Evolutionary conservation across 176 grass and related monocot species (phyloP).

Genomic region (Rhipidocladum racemiflorum): DNA sequence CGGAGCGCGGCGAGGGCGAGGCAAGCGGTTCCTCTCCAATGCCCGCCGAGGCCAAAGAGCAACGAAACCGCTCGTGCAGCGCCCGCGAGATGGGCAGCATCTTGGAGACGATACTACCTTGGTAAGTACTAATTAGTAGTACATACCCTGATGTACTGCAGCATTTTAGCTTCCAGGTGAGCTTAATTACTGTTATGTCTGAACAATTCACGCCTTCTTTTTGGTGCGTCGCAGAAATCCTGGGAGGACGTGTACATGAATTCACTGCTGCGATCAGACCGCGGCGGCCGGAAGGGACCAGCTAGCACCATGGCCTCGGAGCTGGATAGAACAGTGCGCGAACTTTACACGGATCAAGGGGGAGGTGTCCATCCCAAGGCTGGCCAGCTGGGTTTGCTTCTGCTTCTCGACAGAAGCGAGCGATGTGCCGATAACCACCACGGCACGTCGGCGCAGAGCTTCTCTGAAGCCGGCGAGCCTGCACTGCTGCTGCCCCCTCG

Average conservation of each 20-base stretch:
- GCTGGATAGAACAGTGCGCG: conserved; percentile 37
- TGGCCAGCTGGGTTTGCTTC: conserved; percentile 36
- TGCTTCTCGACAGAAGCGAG: conserved; percentile 38
- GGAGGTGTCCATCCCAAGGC: conserved; percentile 19
- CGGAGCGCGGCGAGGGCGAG: not conserved
- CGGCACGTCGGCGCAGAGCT: not conserved
- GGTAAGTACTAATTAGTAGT: no score
- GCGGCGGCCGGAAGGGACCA: not conserved
- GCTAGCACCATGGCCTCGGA: conserved; percentile 30
- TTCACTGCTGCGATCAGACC: conserved; percentile 28
- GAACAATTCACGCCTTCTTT: not conserved
- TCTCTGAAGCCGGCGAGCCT: not conserved
- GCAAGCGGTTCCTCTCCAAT: not conserved
- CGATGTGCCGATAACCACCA: not conserved
- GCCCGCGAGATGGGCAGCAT: conserved; percentile 15
- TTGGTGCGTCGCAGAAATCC: conserved; percentile 41
- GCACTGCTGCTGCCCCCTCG: not conserved
- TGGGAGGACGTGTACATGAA: conserved; percentile 71
- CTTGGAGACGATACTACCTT: conserved; percentile 20
- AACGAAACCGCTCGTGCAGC: conserved; percentile 22
- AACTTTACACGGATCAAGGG: conserved; percentile 10
- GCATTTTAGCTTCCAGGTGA: not conserved
- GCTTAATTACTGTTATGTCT: not conserved
- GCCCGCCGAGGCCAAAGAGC: not conserved
- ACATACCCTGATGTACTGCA: not conserved